Percentiles rank a stretch among this genome's conserved stretches.
phyloP scores from a whole-genome alignment of 305 asterid species.

The Fraxinus ornus region DNA sequence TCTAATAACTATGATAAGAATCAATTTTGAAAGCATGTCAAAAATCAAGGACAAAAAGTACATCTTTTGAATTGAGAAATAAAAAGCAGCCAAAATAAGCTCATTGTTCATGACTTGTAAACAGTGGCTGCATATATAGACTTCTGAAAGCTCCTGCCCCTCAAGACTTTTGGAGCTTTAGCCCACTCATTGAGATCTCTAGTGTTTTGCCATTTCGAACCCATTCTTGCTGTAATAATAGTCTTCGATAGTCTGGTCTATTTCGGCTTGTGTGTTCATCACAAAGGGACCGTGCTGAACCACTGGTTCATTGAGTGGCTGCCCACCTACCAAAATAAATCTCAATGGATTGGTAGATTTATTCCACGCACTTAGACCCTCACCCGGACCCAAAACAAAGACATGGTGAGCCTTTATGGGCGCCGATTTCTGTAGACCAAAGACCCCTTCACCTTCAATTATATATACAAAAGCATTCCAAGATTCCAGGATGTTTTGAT shows the following conservation, averaged over 20 bases:
- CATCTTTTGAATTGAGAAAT: constrained; percentile 12
- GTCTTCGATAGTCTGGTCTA: constrained; percentile 72
- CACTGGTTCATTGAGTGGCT: constrained; percentile 82
- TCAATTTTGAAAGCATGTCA: not conserved
- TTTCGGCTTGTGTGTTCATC: constrained; percentile 90
- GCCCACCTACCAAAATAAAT: constrained; percentile 73
- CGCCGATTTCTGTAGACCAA: constrained; percentile 41
- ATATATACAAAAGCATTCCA: constrained; percentile 81
- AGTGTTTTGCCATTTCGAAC: constrained; percentile 72
- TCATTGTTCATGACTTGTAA: constrained; percentile 4
- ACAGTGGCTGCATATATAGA: constrained; percentile 25
- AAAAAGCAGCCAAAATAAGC: constrained; percentile 29
- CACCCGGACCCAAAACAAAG: constrained; percentile 74
- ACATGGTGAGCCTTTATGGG: constrained; percentile 61
- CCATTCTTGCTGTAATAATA: constrained; percentile 77
- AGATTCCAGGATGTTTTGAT: constrained; percentile 62
- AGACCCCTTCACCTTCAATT: constrained; percentile 77
- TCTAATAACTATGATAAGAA: not conserved
- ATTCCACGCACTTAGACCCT: constrained; percentile 86
- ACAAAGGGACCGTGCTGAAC: constrained; percentile 92
- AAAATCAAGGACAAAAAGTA: not conserved
- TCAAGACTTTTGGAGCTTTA: constrained; percentile 2
- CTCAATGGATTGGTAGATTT: constrained; percentile 48
- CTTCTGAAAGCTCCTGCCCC: constrained; percentile 40
- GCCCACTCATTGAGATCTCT: constrained; percentile 55